Conservation (phyloP, 2,329 filamentous ascomycete species). For the Colletotrichum tamarilloi region DNA sequence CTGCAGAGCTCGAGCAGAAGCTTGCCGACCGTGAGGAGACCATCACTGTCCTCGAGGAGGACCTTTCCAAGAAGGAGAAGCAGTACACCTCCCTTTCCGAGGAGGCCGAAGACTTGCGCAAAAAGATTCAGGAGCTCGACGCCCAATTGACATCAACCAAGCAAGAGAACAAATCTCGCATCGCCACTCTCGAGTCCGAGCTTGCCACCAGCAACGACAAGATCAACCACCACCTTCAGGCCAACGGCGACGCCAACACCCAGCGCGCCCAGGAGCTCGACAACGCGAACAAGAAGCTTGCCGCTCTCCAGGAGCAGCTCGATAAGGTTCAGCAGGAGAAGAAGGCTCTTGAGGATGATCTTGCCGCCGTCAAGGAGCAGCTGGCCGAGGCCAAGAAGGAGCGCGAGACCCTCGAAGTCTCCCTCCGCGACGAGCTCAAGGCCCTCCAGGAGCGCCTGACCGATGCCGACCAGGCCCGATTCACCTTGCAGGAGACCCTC, state of each 20-base stretch:
- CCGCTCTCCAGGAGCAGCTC: constrained; percentile 43
- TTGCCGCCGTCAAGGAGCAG: constrained; percentile 46
- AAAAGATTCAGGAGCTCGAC: constrained; percentile 51
- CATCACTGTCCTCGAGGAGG: constrained; percentile 46
- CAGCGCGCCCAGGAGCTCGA: constrained; percentile 38
- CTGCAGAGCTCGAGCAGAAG: constrained; percentile 49
- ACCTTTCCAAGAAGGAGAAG: constrained; percentile 52
- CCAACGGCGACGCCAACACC: constrained; percentile 41
- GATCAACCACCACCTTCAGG: constrained; percentile 39
- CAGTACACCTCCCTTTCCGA: constrained; percentile 46
- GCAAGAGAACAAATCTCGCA: constrained; percentile 46
- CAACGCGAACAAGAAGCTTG: constrained; percentile 41
- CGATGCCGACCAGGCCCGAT: constrained; percentile 46
- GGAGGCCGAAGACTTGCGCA: constrained; percentile 50
- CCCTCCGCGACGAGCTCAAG: constrained; percentile 45
- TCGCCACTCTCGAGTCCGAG: constrained; percentile 48
- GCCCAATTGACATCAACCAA: constrained; percentile 43
- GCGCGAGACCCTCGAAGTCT: constrained; percentile 45
- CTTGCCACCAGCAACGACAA: constrained; percentile 43
- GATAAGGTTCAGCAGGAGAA: constrained; percentile 42
- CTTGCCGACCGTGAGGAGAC: constrained; percentile 51
- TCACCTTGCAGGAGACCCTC: constrained; percentile 43
- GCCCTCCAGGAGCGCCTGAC: constrained; percentile 48
- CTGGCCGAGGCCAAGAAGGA: constrained; percentile 48
- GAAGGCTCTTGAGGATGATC: constrained; percentile 46